A percentile compares a stretch with the other conserved stretches of the same genome.
Evolutionary conservation across 495 filamentous ascomycete species (phyloP).

Genomic region (Chaetomium fimeti): DNA sequence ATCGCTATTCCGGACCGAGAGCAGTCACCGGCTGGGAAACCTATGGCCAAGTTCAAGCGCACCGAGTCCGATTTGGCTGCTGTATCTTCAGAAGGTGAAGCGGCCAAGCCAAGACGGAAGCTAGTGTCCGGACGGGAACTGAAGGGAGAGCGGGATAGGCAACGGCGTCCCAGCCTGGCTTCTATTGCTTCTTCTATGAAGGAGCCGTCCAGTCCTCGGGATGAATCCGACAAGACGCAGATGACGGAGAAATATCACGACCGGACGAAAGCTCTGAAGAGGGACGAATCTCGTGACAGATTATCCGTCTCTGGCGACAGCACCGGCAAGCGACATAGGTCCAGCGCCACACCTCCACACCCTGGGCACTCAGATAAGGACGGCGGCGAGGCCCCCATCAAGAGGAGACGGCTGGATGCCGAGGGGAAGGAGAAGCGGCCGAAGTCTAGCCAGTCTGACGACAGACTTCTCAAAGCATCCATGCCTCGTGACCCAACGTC

Average conservation of each 20-base stretch:
- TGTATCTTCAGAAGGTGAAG: constrained; percentile 53
- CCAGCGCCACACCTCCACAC: constrained; percentile 66
- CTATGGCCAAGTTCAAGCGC: constrained; percentile 44
- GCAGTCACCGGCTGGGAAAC: constrained; percentile 45
- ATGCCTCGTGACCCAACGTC: constrained; percentile 36
- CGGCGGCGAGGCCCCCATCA: constrained; percentile 53
- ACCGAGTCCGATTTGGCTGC: constrained; percentile 49
- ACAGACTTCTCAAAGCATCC: constrained; percentile 41
- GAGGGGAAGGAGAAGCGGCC: constrained; percentile 46
- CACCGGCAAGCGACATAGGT: constrained; percentile 62
- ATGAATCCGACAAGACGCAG: constrained; percentile 43
- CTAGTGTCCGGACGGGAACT: constrained; percentile 59
- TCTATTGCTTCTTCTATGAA: constrained; percentile 48
- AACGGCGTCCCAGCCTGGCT: constrained; percentile 49
- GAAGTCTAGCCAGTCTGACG: constrained; percentile 43
- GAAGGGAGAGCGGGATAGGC: constrained; percentile 55
- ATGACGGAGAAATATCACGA: constrained; percentile 50
- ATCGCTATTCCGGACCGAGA: constrained; percentile 55
- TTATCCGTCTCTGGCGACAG: constrained; percentile 48
- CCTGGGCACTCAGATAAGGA: constrained; percentile 54
- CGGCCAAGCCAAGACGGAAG: constrained; percentile 57
- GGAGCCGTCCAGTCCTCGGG: constrained; percentile 44
- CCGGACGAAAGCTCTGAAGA: constrained; percentile 50
- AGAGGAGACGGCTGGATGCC: constrained; percentile 50
- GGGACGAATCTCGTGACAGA: constrained; percentile 57